Conservation (phyloP, 2,329 filamentous ascomycete species). For the Phyllosticta citribraziliensis region DNA sequence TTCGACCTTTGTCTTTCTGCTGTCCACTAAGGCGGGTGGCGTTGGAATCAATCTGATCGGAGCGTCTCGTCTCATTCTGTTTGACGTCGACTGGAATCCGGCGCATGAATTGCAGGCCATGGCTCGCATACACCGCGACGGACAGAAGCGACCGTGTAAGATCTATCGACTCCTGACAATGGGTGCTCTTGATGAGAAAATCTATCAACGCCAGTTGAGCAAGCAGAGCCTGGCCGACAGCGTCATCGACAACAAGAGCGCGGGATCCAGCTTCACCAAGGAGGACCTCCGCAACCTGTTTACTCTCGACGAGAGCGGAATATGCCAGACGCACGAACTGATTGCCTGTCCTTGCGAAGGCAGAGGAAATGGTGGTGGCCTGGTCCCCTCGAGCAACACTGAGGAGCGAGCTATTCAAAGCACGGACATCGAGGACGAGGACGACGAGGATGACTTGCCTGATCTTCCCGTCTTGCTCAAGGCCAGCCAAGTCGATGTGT, state of each 20-base stretch:
- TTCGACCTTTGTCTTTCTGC: constrained; percentile 57
- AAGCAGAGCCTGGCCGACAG: constrained; percentile 62
- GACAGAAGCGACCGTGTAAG: constrained; percentile 56
- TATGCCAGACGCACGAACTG: constrained; percentile 59
- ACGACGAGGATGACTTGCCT: constrained; percentile 21
- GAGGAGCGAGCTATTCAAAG: background rate
- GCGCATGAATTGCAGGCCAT: constrained; percentile 65
- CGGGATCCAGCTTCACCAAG: constrained; percentile 51
- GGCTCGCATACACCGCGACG: constrained; percentile 64
- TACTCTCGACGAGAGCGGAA: constrained; percentile 49
- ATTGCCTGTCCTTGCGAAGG: constrained; percentile 55
- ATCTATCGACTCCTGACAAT: constrained; percentile 62
- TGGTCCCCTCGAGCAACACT: constrained; percentile 10
- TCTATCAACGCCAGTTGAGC: constrained; percentile 62
- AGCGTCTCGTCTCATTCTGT: constrained; percentile 59
- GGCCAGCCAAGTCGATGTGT: constrained; percentile 37
- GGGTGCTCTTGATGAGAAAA: constrained; percentile 63
- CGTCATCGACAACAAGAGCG: constrained; percentile 58
- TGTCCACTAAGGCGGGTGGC: constrained; percentile 64
- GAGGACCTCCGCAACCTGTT: constrained; percentile 61
- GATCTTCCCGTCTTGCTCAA: constrained; percentile 24
- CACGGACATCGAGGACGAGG: constrained; percentile 12
- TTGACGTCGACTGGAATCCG: constrained; percentile 69
- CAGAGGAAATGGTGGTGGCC: constrained; percentile 29
- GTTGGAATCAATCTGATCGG: constrained; percentile 62